Base-by-base conservation (phyloP, 441 rosid species). In the Adansonia madagascariensis region DNA sequence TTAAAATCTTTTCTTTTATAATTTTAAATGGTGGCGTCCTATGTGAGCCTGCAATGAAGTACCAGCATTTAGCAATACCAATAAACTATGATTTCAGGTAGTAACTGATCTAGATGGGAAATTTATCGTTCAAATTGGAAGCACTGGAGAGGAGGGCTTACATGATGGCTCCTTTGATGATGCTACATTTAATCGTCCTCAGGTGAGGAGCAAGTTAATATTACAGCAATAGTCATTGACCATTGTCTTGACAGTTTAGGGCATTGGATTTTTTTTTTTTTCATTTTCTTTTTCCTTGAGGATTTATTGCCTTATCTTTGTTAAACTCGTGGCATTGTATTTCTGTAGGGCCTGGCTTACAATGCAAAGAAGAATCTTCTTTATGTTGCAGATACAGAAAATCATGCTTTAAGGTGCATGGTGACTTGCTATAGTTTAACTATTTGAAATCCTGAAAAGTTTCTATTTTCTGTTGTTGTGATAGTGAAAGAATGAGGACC, bases 361-460 rank as follows among this genome's bases (percentile, higher is more conserved):
- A 95, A 94, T 84, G 81, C 93, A 57, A 94, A 92, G 90, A 95
- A 88, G 81, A 91, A 91, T 87, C 53, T 92, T 66, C 94, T 95
- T 27, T 95, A 92, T 83, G 97, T 94, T 72, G 98, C 97, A 35
- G 98, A 95, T 81, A 94, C 99, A 0, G 98, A 95, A 87, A 95
- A 92, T 76, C 99, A 95, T 82, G 98, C 98, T 85, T 83, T 95
- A 86, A 92, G 99, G 98, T 91, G 80, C 46, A 78, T 69, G 50
- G 53, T 41, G 50, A 64, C 71, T 75, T 71, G 64, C 35, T 60
- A 50, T 71, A 35, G 31, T 74, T 46, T 57, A 60, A 59, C 80
- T 35, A 52, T 71, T 69, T 76, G 67, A 49, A 17, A 68, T 31
- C 73, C 70, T 61, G 2, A 46, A 5, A 24, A 46, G 43, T 50